Evolutionary conservation across 768 basidiomycete species (phyloP).

Genomic region (Leccinum fibrillosum): DNA sequence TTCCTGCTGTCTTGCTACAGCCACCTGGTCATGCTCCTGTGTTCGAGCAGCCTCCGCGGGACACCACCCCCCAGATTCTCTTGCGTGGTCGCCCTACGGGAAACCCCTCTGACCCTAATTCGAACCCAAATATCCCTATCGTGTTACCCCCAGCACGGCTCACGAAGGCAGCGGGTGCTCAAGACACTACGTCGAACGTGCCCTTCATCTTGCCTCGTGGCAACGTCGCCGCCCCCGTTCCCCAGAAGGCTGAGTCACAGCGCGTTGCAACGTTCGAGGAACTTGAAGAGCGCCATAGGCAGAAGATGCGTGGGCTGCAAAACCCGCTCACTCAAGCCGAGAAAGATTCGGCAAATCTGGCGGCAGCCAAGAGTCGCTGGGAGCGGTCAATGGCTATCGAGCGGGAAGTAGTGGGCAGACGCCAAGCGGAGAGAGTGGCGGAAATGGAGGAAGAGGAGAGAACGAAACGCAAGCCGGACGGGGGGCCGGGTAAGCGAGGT

Average conservation of each 20-base stretch:
- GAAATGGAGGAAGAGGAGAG: slow-evolving; percentile 49
- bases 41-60: slow-evolving; percentile 21
- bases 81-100: slow-evolving; percentile 19
- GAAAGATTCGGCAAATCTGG: slow-evolving; percentile 71
- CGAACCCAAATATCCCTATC: slow-evolving; percentile 27
- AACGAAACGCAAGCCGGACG: slow-evolving; percentile 42
- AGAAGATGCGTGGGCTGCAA: slow-evolving; percentile 81
- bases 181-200: slow-evolving; percentile 35
- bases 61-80: slow-evolving; percentile 22
- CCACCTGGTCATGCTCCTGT: slow-evolving; percentile 30
- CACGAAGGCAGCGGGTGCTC: slow-evolving; percentile 35
- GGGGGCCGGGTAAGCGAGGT: slow-evolving; percentile 37
- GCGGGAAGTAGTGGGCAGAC: slow-evolving; percentile 66
- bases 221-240: slow-evolving; percentile 37
- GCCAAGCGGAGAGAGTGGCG: slow-evolving; percentile 68
- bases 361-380: slow-evolving; percentile 79
- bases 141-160: slow-evolving; percentile 29
- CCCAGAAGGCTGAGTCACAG: slow-evolving; percentile 45
- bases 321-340: slow-evolving; percentile 79
- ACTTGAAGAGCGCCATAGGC: slow-evolving; percentile 78
- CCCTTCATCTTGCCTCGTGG: slow-evolving; percentile 46
- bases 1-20: slow-evolving; percentile 29
- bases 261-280: slow-evolving; percentile 84
- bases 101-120: slow-evolving; percentile 13
- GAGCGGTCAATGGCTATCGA: slow-evolving; percentile 73